phyloP scores from a whole-genome alignment of 768 basidiomycete species.

The Podaxis rugospora region DNA sequence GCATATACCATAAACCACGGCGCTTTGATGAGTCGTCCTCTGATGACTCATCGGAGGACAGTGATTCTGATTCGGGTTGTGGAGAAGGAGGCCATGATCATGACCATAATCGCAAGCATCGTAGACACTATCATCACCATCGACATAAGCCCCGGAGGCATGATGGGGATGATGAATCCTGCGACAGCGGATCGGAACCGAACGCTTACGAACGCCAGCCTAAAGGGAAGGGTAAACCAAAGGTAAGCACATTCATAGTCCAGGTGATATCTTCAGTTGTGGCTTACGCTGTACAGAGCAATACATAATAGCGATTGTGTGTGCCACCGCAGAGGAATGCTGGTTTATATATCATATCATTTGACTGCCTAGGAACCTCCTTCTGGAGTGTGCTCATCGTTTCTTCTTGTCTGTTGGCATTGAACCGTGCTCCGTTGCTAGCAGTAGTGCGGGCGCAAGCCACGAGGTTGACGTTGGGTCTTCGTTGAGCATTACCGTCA shows the following conservation, averaged over 20 bases:
- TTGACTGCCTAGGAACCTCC: neutral
- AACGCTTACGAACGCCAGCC: slow-evolving; percentile 51
- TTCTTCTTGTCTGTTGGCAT: no score
- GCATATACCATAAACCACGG: slow-evolving; percentile 86
- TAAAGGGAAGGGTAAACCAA: slow-evolving; percentile 32
- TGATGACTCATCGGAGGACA: slow-evolving; percentile 48
- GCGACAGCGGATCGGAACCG: slow-evolving; percentile 21
- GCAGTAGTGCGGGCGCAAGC: no score
- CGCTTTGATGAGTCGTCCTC: slow-evolving; percentile 81
- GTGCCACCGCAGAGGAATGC: neutral
- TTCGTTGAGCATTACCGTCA: no score
- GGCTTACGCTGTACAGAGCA: neutral
- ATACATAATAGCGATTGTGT: neutral
- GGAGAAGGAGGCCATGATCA: slow-evolving; percentile 17
- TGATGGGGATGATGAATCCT: slow-evolving; percentile 5
- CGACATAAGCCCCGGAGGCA: slow-evolving; percentile 7
- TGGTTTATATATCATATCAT: neutral
- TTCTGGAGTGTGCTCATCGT: no score
- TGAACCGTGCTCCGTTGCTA: no score
- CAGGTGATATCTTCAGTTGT: neutral
- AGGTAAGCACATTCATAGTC: slow-evolving; percentile 16
- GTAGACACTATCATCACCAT: slow-evolving; percentile 8
- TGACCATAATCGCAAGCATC: slow-evolving; percentile 1
- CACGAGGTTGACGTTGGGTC: no score
- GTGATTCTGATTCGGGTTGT: slow-evolving; percentile 35